A percentile compares a stretch with the other conserved stretches of the same genome.
phyloP scores from a whole-genome alignment of 1,139 yeast species.

The Entelexis paramagnoliae region DNA sequence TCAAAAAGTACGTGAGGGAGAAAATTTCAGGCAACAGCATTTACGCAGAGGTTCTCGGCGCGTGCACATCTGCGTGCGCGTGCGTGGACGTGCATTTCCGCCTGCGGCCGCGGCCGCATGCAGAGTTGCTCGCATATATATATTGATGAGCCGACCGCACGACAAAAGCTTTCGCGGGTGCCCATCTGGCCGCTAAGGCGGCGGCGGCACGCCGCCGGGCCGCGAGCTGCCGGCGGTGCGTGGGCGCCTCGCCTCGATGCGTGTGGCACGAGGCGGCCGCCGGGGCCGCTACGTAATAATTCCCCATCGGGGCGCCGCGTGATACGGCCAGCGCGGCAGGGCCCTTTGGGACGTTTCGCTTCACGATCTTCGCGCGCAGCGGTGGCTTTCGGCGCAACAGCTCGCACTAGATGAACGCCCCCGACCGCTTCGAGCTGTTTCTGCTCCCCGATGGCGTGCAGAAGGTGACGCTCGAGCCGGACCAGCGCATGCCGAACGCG shows the following conservation, averaged over 20 bases:
- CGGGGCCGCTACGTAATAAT: not conserved
- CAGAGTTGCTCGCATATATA: too few species aligned
- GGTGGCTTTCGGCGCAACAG: not conserved
- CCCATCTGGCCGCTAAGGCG: too few species aligned
- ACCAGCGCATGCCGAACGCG: conserved; percentile 90
- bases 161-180: too few species aligned
- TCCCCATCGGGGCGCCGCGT: not conserved
- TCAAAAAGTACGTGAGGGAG: too few species aligned
- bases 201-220: too few species aligned
- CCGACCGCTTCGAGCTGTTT: conserved; percentile 94
- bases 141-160: too few species aligned
- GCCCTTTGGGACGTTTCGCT: not conserved
- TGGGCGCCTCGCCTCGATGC: not conserved
- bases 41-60: too few species aligned
- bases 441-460: conserved; percentile 96
- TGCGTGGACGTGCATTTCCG: too few species aligned
- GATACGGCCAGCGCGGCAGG: not conserved
- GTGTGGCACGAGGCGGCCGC: not conserved
- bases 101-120: too few species aligned
- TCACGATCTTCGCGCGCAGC: not conserved
- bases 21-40: too few species aligned
- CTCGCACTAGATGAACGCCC: conserved; percentile 67
- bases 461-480: conserved; percentile 77
- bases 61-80: too few species aligned
- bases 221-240: not conserved